Evolutionary conservation across 805 yeast genomes (phyloP).

Genomic region (Suhomyces tanzawaensis): DNA sequence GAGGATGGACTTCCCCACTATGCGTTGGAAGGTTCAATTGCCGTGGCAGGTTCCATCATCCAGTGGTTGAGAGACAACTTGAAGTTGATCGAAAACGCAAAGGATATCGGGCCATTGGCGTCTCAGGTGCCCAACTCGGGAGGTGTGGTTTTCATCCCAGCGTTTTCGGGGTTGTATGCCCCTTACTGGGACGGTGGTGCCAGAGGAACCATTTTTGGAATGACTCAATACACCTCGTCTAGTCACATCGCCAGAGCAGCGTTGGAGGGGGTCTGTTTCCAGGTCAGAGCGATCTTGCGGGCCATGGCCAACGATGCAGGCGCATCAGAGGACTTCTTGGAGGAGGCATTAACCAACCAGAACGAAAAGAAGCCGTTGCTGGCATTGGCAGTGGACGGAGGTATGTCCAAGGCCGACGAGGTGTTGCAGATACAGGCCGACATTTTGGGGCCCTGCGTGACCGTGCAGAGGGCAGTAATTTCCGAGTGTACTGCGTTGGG

Average conservation of each 20-base stretch:
- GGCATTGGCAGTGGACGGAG: conserved; percentile 83
- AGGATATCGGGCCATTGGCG: conserved; percentile 89
- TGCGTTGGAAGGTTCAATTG: conserved; percentile 93
- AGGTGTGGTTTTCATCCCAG: conserved; percentile 93
- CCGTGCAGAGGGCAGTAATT: conserved; percentile 75
- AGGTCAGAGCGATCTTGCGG: conserved; percentile 83
- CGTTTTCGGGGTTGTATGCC: conserved; percentile 89
- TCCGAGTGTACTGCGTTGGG: conserved; percentile 94
- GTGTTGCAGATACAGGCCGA: conserved; percentile 95
- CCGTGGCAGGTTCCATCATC: conserved; percentile 92
- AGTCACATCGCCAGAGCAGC: conserved; percentile 94
- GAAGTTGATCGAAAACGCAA: conserved; percentile 73
- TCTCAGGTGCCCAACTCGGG: conserved; percentile 77
- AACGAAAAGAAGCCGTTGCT: conserved; percentile 47
- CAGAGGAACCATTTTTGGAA: conserved; percentile 88
- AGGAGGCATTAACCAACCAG: conserved; percentile 47
- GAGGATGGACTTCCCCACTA: conserved; percentile 62
- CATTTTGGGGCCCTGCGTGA: conserved; percentile 81
- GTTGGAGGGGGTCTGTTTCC: conserved; percentile 91
- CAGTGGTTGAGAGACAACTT: conserved; percentile 94
- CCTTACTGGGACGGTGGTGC: conserved; percentile 96
- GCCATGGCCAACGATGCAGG: conserved; percentile 89
- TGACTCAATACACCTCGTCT: conserved; percentile 89
- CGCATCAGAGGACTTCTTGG: conserved; percentile 55
- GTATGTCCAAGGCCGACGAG: conserved; percentile 87